Evolutionary conservation across 352 stramenopile species (phyloP).

Genomic region (Pythium periplocum): DNA sequence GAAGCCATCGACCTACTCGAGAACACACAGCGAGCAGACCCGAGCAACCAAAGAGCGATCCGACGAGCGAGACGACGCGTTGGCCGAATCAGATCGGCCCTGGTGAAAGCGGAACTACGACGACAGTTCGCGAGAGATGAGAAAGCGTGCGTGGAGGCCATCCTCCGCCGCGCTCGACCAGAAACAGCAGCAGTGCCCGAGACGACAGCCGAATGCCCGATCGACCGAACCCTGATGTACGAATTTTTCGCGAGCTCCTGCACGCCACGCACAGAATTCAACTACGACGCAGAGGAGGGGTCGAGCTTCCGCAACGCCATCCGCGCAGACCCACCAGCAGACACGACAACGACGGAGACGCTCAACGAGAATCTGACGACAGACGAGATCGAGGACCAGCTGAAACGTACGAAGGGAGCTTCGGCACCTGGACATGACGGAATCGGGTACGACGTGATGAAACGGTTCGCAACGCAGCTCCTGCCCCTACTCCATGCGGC

Average conservation of each 20-base stretch:
- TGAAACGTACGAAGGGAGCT: constrained; percentile 1
- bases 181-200: too few species aligned
- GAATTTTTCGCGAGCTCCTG: too few species aligned
- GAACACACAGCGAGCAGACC: not conserved
- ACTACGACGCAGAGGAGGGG: not conserved
- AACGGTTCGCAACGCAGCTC: constrained; percentile 9
- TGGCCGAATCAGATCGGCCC: not conserved
- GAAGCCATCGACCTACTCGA: constrained; percentile 6
- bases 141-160: constrained; percentile 2
- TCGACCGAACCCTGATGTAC: too few species aligned
- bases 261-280: not conserved
- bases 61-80: constrained; percentile 1
- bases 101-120: not conserved
- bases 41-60: too few species aligned
- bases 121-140: not conserved
- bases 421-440: constrained; percentile 19
- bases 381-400: constrained; percentile 23
- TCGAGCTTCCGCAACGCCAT: not conserved
- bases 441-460: constrained; percentile 17
- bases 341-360: not conserved
- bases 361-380: constrained; percentile 1
- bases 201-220: too few species aligned
- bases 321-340: not conserved
- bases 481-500: constrained; percentile 8
- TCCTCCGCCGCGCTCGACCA: not conserved